phyloP scores from a whole-genome alignment of 305 asterid genomes.

The Andrographis paniculata region DNA sequence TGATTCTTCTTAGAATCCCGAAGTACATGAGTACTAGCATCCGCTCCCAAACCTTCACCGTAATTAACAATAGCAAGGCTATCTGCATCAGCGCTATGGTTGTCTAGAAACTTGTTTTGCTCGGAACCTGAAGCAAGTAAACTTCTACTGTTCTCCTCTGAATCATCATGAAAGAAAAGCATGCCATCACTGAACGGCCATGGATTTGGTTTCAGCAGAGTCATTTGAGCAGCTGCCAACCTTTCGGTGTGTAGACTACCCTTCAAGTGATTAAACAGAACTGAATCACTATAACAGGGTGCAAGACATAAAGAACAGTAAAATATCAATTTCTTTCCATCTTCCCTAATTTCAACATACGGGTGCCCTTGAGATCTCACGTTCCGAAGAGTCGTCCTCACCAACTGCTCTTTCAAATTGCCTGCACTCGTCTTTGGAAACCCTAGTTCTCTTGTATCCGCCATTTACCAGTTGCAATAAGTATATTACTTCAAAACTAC shows the following conservation, averaged over 20 bases:
- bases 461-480: conserved; percentile 27
- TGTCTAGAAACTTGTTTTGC: conserved; percentile 21
- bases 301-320: conserved; percentile 83
- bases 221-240: conserved; percentile 58
- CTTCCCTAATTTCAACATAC: conserved; percentile 83
- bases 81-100: conserved; percentile 24
- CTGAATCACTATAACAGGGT: conserved; percentile 67
- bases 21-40: conserved; percentile 17
- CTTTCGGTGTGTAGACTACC: conserved; percentile 66
- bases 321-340: conserved; percentile 74
- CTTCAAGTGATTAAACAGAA: conserved; percentile 62
- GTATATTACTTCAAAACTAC: conserved; percentile 12
- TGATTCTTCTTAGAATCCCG: conserved; percentile 19
- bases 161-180: conserved; percentile 56
- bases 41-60: conserved; percentile 20
- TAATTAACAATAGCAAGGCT: conserved; percentile 53
- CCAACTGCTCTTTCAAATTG: conserved; percentile 69
- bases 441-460: conserved; percentile 42
- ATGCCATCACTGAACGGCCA: conserved; percentile 95
- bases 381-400: conserved; percentile 53
- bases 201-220: conserved; percentile 74
- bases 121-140: conserved; percentile 20
- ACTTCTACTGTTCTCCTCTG: conserved; percentile 26
- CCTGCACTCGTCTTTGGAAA: conserved; percentile 29
- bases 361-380: conserved; percentile 78